These are phyloP conservation scores for Chondrostereum purpureum DNA, from an alignment of 1,284 basidiomycete genomes.

Conservation along the genomic window DNA sequence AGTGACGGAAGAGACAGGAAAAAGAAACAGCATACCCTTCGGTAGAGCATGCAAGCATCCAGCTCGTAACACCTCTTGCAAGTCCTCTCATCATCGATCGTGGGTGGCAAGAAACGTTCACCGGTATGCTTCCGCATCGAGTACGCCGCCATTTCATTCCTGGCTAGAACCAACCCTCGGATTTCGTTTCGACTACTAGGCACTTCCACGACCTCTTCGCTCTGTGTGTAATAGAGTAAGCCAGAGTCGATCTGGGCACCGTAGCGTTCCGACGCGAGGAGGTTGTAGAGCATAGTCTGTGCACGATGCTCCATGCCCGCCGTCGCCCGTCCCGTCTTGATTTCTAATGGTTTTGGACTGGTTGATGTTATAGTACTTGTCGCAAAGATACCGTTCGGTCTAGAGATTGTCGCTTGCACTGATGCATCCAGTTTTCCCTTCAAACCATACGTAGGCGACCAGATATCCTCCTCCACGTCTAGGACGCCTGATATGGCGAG, in stretches of 20 bases:
- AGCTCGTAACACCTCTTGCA: slow-evolving; percentile 82
- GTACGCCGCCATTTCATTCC: slow-evolving; percentile 85
- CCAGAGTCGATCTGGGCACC: slow-evolving; percentile 67
- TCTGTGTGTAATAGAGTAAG: slow-evolving; percentile 91
- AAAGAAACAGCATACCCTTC: slow-evolving; percentile 53
- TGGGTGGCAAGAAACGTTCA: slow-evolving; percentile 70
- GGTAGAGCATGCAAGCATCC: slow-evolving; percentile 92
- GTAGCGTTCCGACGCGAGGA: slow-evolving; percentile 89
- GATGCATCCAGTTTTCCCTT: slow-evolving; percentile 96
- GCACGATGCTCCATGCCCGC: slow-evolving; percentile 92
- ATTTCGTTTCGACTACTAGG: slow-evolving; percentile 78
- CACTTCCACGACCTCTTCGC: slow-evolving; percentile 80
- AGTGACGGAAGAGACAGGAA: too few relatives aligned
- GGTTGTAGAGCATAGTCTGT: slow-evolving; percentile 95
- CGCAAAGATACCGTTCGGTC: slow-evolving; percentile 20
- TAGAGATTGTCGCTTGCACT: slow-evolving; percentile 63
- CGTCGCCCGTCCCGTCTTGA: slow-evolving; percentile 85
- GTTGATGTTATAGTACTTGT: slow-evolving; percentile 19
- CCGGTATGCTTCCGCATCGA: slow-evolving; percentile 43
- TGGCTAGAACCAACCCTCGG: slow-evolving; percentile 70
- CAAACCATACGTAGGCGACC: slow-evolving; percentile 91
- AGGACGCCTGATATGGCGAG: slow-evolving; percentile 72
- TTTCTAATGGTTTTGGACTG: slow-evolving; percentile 79
- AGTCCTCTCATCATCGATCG: slow-evolving; percentile 75
- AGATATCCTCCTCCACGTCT: slow-evolving; percentile 96